phyloP scores from a whole-genome alignment of 352 stramenopile species.

The Pythium brachiatum region DNA sequence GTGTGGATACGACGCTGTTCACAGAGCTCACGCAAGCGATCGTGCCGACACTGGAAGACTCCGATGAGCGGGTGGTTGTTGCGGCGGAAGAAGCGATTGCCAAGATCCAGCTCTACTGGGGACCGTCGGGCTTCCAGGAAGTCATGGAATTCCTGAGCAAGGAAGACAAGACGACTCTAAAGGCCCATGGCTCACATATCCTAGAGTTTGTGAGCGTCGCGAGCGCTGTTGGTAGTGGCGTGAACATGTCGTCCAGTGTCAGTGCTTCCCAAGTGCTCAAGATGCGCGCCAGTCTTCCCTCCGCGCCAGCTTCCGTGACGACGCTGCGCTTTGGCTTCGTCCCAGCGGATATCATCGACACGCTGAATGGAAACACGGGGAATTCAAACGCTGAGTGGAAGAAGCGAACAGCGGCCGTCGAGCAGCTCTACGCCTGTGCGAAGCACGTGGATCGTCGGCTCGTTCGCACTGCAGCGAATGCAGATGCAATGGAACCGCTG shows the following conservation, averaged over 20 bases:
- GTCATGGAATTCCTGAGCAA: conserved; percentile 55
- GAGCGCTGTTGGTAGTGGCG: conserved; percentile 16
- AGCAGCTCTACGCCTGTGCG: conserved; percentile 44
- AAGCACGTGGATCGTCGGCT: conserved; percentile 32
- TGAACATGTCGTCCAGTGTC: conserved; percentile 2
- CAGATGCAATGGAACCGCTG: neutral
- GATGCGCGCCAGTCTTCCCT: conserved; percentile 18
- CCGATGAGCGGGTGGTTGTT: conserved; percentile 55
- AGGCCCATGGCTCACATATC: conserved; percentile 47
- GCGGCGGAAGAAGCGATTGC: conserved; percentile 59
- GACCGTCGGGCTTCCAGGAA: conserved; percentile 30
- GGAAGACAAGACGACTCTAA: conserved; percentile 59
- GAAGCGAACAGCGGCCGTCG: conserved; percentile 49
- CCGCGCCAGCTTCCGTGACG: neutral
- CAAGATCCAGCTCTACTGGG: conserved; percentile 65
- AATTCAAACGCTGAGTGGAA: conserved; percentile 80
- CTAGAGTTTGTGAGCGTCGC: conserved; percentile 42
- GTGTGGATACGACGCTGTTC: conserved; percentile 53
- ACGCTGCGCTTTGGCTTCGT: conserved; percentile 50
- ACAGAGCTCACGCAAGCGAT: conserved; percentile 53
- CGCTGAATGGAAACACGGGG: conserved; percentile 32
- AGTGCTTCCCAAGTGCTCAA: conserved; percentile 22
- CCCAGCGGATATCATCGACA: conserved; percentile 32
- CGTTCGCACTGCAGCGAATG: neutral
- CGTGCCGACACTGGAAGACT: conserved; percentile 59